Evolutionary conservation across 2,329 filamentous ascomycete genomes (phyloP), one percentile per base, ranked within the genome.

Genomic region (Claviceps sorghi): DNA sequence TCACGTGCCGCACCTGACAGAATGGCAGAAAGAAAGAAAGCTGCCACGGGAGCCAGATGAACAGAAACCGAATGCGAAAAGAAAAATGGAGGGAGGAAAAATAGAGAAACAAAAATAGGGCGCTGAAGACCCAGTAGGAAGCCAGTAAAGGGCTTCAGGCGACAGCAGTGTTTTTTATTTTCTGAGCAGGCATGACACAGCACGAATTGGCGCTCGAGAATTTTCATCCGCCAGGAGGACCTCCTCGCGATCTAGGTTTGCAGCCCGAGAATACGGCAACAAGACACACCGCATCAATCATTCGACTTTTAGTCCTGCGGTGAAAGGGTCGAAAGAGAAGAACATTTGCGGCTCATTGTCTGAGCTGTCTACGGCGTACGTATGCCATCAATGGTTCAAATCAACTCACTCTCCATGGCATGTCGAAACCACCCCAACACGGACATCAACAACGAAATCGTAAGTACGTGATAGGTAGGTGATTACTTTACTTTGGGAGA

Each of bases 351-450:
- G 22, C 32, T 46, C 49, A 40, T 51, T 17, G 46, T 6, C 5
- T 29, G 32, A 40, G 32, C 42, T 19, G 2, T 21, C 21, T 30
- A 46, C 32, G 10, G 1, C 8, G 9, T 45, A 40, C 22, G 6
- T 36, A 2, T 48, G 5, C 8, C 8, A n/a, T 45, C 13, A 2
- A 45, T 36, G 10, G 3, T 29, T 13, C 13, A 6, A 32, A 34
- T 22, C 43, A 29, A 34, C 32, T 32, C 29, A 17, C 29, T 43
- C 46, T 46, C 17, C 5, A 53, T 40, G 50, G 41, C 53, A 67
- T 75, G 71, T 75, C 64, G 71, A 61, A 65, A 74, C 65, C 69
- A 72, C 71, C 73, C 72, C 73, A 76, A 55, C 73, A 73, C 73
- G 69, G 71, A 68, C 65, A 65, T 66, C 70, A 72, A 71, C 67